Evolutionary conservation across 2,329 filamentous ascomycete species (phyloP).

Genomic region (Rhytidhysteron rufulum): DNA sequence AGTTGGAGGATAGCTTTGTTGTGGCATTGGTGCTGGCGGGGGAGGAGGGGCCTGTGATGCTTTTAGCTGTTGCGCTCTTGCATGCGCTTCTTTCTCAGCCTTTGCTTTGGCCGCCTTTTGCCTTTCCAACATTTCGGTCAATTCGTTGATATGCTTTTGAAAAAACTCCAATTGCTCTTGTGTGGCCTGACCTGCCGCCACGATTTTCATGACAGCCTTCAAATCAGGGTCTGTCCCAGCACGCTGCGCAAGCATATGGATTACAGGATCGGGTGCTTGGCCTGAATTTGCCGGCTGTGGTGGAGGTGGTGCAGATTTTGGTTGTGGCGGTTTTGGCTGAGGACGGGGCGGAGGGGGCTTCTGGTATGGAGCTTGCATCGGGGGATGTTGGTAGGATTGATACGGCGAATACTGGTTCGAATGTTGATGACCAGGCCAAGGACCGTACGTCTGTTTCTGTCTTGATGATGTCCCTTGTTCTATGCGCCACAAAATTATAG

Average conservation of each 20-base stretch:
- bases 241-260: constrained; percentile 71
- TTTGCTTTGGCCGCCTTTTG: constrained; percentile 35
- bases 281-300: constrained; percentile 20
- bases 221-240: constrained; percentile 70
- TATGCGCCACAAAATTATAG: constrained; percentile 69
- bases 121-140: constrained; percentile 53
- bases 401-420: constrained; percentile 1
- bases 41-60: constrained; percentile 8
- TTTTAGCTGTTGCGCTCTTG: background rate
- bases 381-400: constrained; percentile 6
- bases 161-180: constrained; percentile 70
- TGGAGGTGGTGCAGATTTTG: constrained; percentile 12
- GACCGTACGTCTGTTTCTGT: constrained; percentile 26
- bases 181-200: constrained; percentile 70
- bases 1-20: constrained; percentile 2
- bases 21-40: constrained; percentile 6
- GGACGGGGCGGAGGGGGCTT: constrained; percentile 24
- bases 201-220: constrained; percentile 77
- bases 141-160: constrained; percentile 75
- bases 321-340: constrained; percentile 21
- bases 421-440: constrained; percentile 21
- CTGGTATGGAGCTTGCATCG: constrained; percentile 17
- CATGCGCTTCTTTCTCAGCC: constrained; percentile 5
- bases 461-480: constrained; percentile 40
- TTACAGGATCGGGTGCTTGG: constrained; percentile 67